Base-by-base conservation (phyloP, 1,284 basidiomycete species). In the Phenoliferia sp. region DNA sequence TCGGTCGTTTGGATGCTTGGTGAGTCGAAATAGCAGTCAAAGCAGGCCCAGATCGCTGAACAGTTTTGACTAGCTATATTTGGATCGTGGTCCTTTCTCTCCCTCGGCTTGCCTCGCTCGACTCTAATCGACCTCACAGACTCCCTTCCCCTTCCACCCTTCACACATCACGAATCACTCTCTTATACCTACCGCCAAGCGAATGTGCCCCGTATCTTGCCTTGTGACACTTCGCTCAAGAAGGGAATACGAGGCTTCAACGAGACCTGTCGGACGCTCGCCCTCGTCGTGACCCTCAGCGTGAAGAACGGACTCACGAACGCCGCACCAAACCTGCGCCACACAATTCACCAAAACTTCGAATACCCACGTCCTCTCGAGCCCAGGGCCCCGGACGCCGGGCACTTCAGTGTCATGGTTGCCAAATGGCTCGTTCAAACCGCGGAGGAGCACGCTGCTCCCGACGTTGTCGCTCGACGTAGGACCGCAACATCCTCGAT, bases 61-160 rank as follows among this genome's bases (percentile, higher is more conserved):
- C 39, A 22, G 12, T 12, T 54, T 54, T 12, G 7, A n/a, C 50
- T 33, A 59, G 57, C 57, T 28, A 59, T 59, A 22, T 59, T 59
- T 28, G 34, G 34, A 2, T 59, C 57, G 0, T 59, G 57, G 57
- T 34, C 57, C n/a, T 59, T 59, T 35, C 57, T 59, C 34, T 59
- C 57, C 16, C 57, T 59, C n/a, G 57, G 29, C 10, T 19, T 59
- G 10, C 57, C 57, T 19, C 33, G 33, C 7, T 59, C 57, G 7
- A 59, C 57, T 19, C 57, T 59, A n/a, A 31, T 35, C 2, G 57
- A 59, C 57, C 28, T 59, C 10, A 59, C 57, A 22, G 57, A 59
- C 57, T 34, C 57, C 10, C 57, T 59, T 35, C 33, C 57, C 7
- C 57, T 59, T 26, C 57, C 57, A n/a, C 34, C 57, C 1, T 28